Evolutionary conservation across 2,329 filamentous ascomycete genomes (phyloP).

Genomic region (Lasiodiplodia hormozganensis): DNA sequence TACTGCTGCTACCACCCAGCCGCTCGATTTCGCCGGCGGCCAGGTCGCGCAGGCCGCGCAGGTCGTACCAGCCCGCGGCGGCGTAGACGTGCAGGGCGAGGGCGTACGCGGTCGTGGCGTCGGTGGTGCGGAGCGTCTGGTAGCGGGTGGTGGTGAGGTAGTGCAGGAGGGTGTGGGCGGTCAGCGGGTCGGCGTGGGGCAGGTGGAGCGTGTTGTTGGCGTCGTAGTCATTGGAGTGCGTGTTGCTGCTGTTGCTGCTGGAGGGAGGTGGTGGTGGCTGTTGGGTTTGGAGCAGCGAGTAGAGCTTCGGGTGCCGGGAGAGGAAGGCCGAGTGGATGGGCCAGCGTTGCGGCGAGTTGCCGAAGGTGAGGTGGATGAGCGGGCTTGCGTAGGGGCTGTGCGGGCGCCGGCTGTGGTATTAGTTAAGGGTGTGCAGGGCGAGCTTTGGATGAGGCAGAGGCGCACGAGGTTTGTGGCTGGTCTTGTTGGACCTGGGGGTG

Average conservation of each 20-base stretch:
- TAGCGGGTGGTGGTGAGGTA: not conserved
- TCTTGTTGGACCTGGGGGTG: too few relatives aligned
- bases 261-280: not conserved
- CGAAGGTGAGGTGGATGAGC: not conserved
- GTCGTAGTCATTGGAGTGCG: not conserved
- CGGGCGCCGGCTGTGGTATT: not conserved
- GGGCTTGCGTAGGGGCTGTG: not conserved
- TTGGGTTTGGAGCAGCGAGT: not conserved
- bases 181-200: not conserved
- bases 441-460: too few relatives aligned
- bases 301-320: not conserved
- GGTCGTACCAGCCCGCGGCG: conserved; percentile 5
- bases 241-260: not conserved
- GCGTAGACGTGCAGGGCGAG: not conserved
- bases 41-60: conserved; percentile 1
- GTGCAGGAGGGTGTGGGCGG: not conserved
- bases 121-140: not conserved
- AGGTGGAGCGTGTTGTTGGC: not conserved
- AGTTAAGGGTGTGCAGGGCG: not conserved
- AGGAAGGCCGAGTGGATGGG: conserved; percentile 2
- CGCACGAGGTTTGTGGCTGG: too few relatives aligned
- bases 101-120: not conserved
- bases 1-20: not conserved
- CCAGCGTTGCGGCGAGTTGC: not conserved
- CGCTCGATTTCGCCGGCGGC: not conserved